A percentile compares a stretch with the other conserved stretches of the same genome.
Conservation (phyloP, 768 basidiomycete species). For the Pleurotus salmoneostramineus region DNA sequence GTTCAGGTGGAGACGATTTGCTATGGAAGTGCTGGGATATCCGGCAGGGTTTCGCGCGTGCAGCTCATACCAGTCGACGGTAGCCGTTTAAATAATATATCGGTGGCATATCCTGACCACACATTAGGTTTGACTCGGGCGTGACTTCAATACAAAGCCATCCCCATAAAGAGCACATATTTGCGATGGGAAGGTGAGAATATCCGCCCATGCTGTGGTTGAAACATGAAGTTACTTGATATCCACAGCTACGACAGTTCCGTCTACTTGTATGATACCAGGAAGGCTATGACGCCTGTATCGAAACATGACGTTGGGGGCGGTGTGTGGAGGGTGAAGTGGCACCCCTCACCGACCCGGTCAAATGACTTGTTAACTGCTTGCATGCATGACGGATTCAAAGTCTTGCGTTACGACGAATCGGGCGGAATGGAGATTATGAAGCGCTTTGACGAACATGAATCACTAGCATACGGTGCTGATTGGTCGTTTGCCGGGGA, state of each 20-base stretch:
- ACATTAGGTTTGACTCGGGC: conserved; percentile 80
- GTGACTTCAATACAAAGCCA: conserved; percentile 88
- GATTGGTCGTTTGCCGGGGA: conserved; percentile 71
- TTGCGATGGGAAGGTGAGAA: conserved; percentile 87
- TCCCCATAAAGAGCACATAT: conserved; percentile 70
- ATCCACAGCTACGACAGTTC: conserved; percentile 72
- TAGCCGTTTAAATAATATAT: conserved; percentile 18
- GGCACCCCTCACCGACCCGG: conserved; percentile 77
- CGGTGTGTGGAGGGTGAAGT: conserved; percentile 94
- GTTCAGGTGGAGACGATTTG: conserved; percentile 87
- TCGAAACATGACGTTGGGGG: conserved; percentile 71
- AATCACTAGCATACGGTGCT: conserved; percentile 85
- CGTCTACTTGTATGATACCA: conserved; percentile 79
- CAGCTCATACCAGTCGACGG: conserved; percentile 75
- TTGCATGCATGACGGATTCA: conserved; percentile 98
- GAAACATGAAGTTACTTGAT: not conserved
- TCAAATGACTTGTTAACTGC: conserved; percentile 82
- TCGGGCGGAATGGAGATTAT: conserved; percentile 31
- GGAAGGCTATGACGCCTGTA: conserved; percentile 60
- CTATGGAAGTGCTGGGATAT: conserved; percentile 91
- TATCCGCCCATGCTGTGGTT: not conserved
- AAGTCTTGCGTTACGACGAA: conserved; percentile 56
- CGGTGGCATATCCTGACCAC: not conserved
- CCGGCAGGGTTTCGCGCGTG: conserved; percentile 53
- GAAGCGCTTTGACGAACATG: conserved; percentile 69